Percentiles rank a stretch among this genome's conserved stretches.
Conservation (phyloP, 345 rosid genomes). For the Dimocarpus longan region DNA sequence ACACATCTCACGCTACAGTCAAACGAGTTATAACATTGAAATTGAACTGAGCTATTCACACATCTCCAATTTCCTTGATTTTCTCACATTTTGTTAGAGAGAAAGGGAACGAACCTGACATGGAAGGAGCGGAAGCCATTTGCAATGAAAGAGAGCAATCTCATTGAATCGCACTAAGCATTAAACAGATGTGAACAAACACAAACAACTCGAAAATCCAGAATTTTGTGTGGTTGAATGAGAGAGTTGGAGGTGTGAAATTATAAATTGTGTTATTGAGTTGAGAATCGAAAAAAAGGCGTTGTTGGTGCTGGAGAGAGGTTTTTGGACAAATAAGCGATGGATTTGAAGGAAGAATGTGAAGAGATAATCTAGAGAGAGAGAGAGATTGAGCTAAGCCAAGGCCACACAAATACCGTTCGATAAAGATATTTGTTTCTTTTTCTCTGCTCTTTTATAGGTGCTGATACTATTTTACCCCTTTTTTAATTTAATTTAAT, state of each 20-base stretch:
- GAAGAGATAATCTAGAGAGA: conserved; percentile 73
- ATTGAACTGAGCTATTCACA: not conserved
- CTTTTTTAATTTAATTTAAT: not conserved
- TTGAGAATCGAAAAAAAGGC: conserved; percentile 1
- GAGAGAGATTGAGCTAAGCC: conserved; percentile 36
- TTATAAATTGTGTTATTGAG: conserved; percentile 19
- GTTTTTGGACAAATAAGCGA: conserved; percentile 40
- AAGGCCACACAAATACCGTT: conserved; percentile 62
- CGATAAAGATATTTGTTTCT: conserved; percentile 36
- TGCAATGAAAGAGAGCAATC: conserved; percentile 50
- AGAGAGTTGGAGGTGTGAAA: conserved; percentile 7
- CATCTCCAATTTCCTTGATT: conserved; percentile 18
- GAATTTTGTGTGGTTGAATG: not conserved
- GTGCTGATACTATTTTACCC: not conserved
- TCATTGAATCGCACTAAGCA: conserved; percentile 53
- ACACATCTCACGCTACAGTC: conserved; percentile 14
- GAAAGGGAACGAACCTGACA: conserved; percentile 56
- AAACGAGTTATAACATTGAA: not conserved
- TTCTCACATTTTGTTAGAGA: conserved; percentile 18
- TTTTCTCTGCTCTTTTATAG: not conserved
- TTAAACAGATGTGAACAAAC: conserved; percentile 16
- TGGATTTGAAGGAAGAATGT: conserved; percentile 35
- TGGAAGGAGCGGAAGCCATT: conserved; percentile 83
- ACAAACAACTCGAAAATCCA: conserved; percentile 2
- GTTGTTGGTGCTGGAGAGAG: conserved; percentile 17